Evolutionary conservation across 2,329 filamentous ascomycete genomes (phyloP), one percentile per base, ranked within the genome.

Genomic region (Sclerotinia subarctica): DNA sequence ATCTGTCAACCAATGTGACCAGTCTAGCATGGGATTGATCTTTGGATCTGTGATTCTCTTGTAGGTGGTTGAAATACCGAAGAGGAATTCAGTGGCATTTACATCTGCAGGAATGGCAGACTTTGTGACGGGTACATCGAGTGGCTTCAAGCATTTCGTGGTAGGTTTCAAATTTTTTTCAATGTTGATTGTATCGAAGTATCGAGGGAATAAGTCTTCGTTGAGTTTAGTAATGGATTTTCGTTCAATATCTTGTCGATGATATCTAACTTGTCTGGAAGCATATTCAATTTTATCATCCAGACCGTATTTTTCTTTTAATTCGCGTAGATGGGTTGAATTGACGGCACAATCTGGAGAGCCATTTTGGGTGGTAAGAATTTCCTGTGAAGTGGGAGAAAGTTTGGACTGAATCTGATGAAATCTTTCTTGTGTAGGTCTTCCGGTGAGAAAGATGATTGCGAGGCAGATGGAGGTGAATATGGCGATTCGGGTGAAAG

Each of bases 1-100:
- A 73, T 87, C 83, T 3, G 85, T 87, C 69, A 87, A 79, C 85
- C 85, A 87, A 76, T 84, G 86, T 6, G 83, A 81, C 85, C 85
- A 87, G 74, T 87, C 85, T 70, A 83, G 82, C 63, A 86, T 82
- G 0, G 84, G 83, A 64, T 80, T 83, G 2, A 82, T 86, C 66
- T 80, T 80, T 0, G 81, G 78, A 70, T 85, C 82, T 73, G 78
- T 83, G 72, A 87, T 83, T 68, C 84, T 79, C 71, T 82, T 79
- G 77, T 84, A 86, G 2, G 84, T 86, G 11, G 85, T 87, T 0
- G 85, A 87, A 6, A 87, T 83, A 52, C 85, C 85, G 70, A 87
- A 87, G 76, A 87, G 82, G 75, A 86, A 85, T 69, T 85, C 83
- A 49, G 83, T 84, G 15, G 84, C 80, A 69, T 87, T 84, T 67